Evolutionary conservation across 352 stramenopile species (phyloP), one percentile per base, ranked within the genome.

Genomic region (Pythium coloratum): DNA sequence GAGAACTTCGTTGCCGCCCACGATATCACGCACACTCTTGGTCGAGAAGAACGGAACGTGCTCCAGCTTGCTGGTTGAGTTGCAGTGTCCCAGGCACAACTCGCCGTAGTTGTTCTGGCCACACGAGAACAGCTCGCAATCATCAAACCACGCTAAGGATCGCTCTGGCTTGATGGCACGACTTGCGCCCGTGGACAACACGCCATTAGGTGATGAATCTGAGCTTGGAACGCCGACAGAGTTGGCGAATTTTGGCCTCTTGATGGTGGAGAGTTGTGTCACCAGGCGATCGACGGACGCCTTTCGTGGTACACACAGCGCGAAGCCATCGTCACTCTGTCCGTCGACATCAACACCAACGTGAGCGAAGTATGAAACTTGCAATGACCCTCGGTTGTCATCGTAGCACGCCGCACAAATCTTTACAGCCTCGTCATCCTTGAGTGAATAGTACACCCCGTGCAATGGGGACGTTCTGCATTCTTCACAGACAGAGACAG

Each of bases 101-200:
- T 96, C 89, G 10, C 89, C 89, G 59, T 96, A 96, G 64, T 95
- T 96, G 69, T 96, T 96, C 75, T 96, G 89, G 0, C 89, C 89
- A 34, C 87, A 96, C 0, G 88, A 92, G 69, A 95, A 96, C 4
- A 96, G 68, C 40, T 96, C 85, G 28, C 87, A 93, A 64, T 94
- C 84, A n/a, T 94, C 88, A 63, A 82, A 95, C 55, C 75, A 80
- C 4, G 64, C 26, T 13, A 55, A 44, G 14, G 58, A 69, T 33
- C 65, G 54, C 13, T 74, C 64, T 3, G 55, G 58, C 14, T 73
- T 72, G 0, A 44, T 28, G 8, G 36, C 26, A 5, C 59, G 67
- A 4, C 6, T 59, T 16, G 51, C 26, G 0, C 66, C 55, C 2
- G 12, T 36, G 0, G 46, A 38, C 0, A 64, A 8, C 26, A 49